A percentile compares a stretch with the other conserved stretches of the same genome.
These are phyloP conservation scores for Corymbia maculata DNA, from an alignment of 345 rosid genomes.

Conservation along the genomic window DNA sequence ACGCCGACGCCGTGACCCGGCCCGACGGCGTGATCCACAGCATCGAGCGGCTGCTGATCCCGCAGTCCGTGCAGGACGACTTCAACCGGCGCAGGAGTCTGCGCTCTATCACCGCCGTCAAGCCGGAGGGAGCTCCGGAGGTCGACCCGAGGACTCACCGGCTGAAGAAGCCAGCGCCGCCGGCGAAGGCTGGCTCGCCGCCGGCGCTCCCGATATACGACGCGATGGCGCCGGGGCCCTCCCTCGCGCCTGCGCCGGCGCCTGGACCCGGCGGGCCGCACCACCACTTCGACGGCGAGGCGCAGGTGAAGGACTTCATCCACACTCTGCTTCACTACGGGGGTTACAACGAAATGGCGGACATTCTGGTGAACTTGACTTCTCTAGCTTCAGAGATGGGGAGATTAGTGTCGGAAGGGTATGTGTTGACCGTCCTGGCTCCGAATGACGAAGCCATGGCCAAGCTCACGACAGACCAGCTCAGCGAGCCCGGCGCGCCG, in stretches of 20 bases:
- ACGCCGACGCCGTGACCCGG: slow-evolving; percentile 25
- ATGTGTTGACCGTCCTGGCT: slow-evolving; percentile 44
- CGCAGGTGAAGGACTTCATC: slow-evolving; percentile 48
- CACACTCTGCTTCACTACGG: slow-evolving; percentile 38
- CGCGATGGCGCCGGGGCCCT: slow-evolving; percentile 45
- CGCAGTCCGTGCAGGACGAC: slow-evolving; percentile 38
- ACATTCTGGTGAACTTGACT: slow-evolving; percentile 41
- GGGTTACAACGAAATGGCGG: slow-evolving; percentile 53
- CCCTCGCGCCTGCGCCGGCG: slow-evolving; percentile 46
- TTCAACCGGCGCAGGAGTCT: slow-evolving; percentile 37
- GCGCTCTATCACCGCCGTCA: slow-evolving; percentile 35
- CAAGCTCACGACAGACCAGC: slow-evolving; percentile 38
- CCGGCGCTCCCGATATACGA: slow-evolving; percentile 33
- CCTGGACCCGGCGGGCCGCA: slow-evolving; percentile 51
- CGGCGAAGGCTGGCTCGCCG: slow-evolving; percentile 9
- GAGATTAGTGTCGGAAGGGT: slow-evolving; percentile 39
- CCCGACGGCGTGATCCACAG: slow-evolving; percentile 55
- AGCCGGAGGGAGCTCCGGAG: slow-evolving; percentile 46
- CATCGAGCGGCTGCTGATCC: slow-evolving; percentile 31
- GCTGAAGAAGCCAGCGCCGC: slow-evolving; percentile 23
- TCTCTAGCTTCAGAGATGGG: slow-evolving; percentile 49
- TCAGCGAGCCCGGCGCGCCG: slow-evolving; percentile 47
- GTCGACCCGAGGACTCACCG: slow-evolving; percentile 36
- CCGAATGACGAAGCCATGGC: slow-evolving; percentile 59
- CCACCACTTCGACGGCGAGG: slow-evolving; percentile 38